These are phyloP conservation scores for Monosporascus sp. DNA, from an alignment of 2,329 filamentous ascomycete genomes.

Conservation along the genomic window DNA sequence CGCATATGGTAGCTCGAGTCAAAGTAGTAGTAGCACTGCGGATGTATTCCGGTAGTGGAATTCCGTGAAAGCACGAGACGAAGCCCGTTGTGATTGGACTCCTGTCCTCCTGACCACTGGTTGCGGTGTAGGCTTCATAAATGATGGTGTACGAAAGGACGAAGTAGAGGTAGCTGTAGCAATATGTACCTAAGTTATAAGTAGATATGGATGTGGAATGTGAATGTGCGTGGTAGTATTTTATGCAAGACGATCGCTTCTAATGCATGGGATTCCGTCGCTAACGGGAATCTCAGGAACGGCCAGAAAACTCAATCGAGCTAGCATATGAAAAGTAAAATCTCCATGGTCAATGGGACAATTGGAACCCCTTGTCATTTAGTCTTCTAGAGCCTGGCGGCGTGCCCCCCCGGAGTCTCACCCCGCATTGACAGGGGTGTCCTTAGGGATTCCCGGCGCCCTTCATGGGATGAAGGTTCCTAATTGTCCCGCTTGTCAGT, in stretches of 20 bases:
- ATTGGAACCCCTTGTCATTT: too few species aligned
- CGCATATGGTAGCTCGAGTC: background rate
- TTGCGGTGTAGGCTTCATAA: too few species aligned
- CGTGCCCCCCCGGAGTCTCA: background rate
- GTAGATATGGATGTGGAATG: background rate
- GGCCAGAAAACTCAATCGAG: constrained; percentile 3
- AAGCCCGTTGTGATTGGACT: too few species aligned
- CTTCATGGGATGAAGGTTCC: background rate
- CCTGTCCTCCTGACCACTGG: too few species aligned
- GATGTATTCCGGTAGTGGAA: too few species aligned
- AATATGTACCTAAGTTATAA: background rate
- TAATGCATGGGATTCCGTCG: constrained; percentile 26
- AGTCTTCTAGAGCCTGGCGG: too few species aligned
- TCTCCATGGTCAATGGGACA: too few species aligned
- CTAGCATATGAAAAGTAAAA: background rate
- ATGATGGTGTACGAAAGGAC: background rate
- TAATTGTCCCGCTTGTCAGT: background rate
- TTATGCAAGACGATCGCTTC: background rate
- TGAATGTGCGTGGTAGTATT: background rate
- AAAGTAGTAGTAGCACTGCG: too few species aligned
- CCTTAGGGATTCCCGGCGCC: background rate
- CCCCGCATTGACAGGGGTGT: background rate
- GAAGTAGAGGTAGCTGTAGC: background rate
- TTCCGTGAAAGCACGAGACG: too few species aligned
- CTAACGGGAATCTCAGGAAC: constrained; percentile 21